Evolutionary conservation across 1,284 basidiomycete species (phyloP).

Genomic region (Exobasidium cylindrosporum): DNA sequence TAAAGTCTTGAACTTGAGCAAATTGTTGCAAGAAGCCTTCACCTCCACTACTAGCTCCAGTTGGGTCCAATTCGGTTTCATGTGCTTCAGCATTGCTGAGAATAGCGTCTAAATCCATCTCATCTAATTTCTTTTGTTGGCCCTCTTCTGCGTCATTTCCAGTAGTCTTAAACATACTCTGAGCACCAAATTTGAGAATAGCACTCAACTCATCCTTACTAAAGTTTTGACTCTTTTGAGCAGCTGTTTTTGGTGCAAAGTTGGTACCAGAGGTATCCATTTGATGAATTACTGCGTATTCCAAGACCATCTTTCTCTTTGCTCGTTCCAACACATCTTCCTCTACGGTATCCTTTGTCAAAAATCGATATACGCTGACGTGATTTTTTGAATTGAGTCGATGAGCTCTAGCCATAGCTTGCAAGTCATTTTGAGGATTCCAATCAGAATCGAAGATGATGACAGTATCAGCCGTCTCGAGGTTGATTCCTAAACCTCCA

Average conservation of each 20-base stretch:
- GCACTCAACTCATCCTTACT: slow-evolving; percentile 96
- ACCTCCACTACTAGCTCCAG: slow-evolving; percentile 83
- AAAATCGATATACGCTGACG: slow-evolving; percentile 93
- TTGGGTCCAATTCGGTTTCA: slow-evolving; percentile 73
- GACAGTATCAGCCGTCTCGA: slow-evolving; percentile 89
- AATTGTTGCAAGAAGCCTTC: slow-evolving; percentile 94
- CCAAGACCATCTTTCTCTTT: slow-evolving; percentile 98
- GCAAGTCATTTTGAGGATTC: slow-evolving; percentile 98
- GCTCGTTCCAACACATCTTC: slow-evolving; percentile 97
- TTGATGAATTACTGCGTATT: slow-evolving; percentile 99
- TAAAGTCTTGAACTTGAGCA: slow-evolving; percentile 93
- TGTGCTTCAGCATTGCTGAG: slow-evolving; percentile 94
- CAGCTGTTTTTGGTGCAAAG: slow-evolving; percentile 66
- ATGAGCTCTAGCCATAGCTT: slow-evolving; percentile 93
- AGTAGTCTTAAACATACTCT: slow-evolving; percentile 94
- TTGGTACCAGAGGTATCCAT: slow-evolving; percentile 99
- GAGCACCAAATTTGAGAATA: slow-evolving; percentile 98
- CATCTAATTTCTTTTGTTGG: slow-evolving; percentile 93
- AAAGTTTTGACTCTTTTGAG: slow-evolving; percentile 64
- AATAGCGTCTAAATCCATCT: slow-evolving; percentile 99
- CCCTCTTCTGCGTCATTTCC: slow-evolving; percentile 80
- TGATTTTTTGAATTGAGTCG: slow-evolving; percentile 70
- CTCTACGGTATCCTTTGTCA: slow-evolving; percentile 98
- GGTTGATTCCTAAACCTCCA: slow-evolving; percentile 54
- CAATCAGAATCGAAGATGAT: slow-evolving; percentile 87